phyloP scores from a whole-genome alignment of 352 stramenopile species.

The Phytopythium montanum region DNA sequence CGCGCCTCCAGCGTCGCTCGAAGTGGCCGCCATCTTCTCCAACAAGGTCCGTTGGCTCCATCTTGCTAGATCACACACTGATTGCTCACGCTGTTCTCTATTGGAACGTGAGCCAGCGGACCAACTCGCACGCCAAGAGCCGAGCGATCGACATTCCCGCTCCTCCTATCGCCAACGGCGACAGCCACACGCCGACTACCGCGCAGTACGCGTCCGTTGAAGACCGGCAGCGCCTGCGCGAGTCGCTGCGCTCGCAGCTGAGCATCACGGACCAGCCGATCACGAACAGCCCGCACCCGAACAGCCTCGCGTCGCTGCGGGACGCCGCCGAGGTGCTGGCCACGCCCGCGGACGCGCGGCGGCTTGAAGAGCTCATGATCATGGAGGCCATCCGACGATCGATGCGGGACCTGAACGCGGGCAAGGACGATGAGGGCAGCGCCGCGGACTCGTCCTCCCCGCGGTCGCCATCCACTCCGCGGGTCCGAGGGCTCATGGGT shows the following conservation, averaged over 20 bases:
- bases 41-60: constrained; percentile 19
- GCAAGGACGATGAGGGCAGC: constrained; percentile 29
- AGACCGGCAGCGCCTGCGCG: constrained; percentile 67
- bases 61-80: not conserved
- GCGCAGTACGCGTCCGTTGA: constrained; percentile 68
- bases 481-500: not conserved
- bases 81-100: constrained; percentile 2
- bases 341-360: constrained; percentile 46
- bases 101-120: not conserved
- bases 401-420: constrained; percentile 55
- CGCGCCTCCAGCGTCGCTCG: constrained; percentile 33
- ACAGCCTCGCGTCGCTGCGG: constrained; percentile 32
- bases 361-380: constrained; percentile 78
- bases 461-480: not conserved
- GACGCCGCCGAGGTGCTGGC: constrained; percentile 32
- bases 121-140: constrained; percentile 27
- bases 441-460: constrained; percentile 8
- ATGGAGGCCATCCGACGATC: constrained; percentile 80
- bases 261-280: constrained; percentile 53
- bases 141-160: constrained; percentile 31
- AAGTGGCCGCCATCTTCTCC: constrained; percentile 42
- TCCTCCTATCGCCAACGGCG: constrained; percentile 9
- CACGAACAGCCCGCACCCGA: constrained; percentile 46
- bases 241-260: constrained; percentile 66
- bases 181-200: constrained; percentile 10